phyloP scores from a whole-genome alignment of 2,329 filamentous ascomycete species.

The Aspergillus uvarum region DNA sequence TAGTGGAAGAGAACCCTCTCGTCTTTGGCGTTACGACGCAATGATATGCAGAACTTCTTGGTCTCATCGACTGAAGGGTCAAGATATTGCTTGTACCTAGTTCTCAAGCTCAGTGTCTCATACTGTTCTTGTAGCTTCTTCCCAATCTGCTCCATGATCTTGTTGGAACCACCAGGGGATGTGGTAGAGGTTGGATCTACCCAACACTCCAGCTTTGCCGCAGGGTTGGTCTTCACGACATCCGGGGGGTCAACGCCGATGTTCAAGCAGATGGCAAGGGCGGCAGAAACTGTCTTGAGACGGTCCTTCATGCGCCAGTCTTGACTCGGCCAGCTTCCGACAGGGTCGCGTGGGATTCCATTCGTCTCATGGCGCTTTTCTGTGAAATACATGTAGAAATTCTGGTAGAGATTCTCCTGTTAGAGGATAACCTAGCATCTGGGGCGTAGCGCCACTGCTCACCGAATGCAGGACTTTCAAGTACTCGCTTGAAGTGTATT shows the following conservation, averaged over 20 bases:
- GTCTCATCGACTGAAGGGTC: constrained; percentile 97
- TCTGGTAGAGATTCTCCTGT: constrained; percentile 55
- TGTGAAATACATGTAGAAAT: constrained; percentile 99
- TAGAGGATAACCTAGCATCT: background rate
- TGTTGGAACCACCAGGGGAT: constrained; percentile 65
- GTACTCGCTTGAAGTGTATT: constrained; percentile 87
- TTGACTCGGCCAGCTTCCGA: constrained; percentile 61
- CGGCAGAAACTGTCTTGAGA: constrained; percentile 93
- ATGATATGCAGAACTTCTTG: constrained; percentile 89
- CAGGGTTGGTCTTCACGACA: constrained; percentile 91
- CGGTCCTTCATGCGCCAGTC: constrained; percentile 98
- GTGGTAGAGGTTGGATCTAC: constrained; percentile 82
- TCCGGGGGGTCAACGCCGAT: constrained; percentile 97
- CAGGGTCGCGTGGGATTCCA: constrained; percentile 70
- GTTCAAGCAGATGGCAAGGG: constrained; percentile 90
- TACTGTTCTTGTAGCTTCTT: constrained; percentile 96
- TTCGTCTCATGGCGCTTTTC: constrained; percentile 97
- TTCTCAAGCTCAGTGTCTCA: constrained; percentile 88
- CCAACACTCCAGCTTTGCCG: constrained; percentile 94
- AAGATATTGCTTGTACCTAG: constrained; percentile 95
- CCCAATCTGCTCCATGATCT: constrained; percentile 89
- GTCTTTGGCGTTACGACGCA: constrained; percentile 90
- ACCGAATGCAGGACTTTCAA: constrained; percentile 80
- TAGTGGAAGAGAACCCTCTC: constrained; percentile 97
- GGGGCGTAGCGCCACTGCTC: constrained; percentile 34